Evolutionary conservation across 805 yeast species (phyloP).

Genomic region (Candida methanosorbosa): DNA sequence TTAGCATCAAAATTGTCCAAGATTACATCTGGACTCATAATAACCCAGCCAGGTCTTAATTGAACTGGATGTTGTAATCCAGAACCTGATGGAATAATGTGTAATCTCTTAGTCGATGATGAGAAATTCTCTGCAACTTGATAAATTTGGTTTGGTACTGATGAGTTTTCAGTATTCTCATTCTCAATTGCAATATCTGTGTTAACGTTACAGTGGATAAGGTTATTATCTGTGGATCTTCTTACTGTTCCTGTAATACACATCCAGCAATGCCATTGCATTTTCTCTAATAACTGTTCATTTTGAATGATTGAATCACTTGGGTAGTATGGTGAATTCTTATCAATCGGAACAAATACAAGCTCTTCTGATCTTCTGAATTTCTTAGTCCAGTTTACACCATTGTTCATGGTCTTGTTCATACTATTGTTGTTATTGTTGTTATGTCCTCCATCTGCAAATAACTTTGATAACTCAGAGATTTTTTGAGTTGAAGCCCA

Average conservation of each 20-base stretch:
- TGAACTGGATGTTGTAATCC: constrained; percentile 57
- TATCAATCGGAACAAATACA: constrained; percentile 68
- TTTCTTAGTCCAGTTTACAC: constrained; percentile 36
- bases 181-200: constrained; percentile 78
- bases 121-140: constrained; percentile 84
- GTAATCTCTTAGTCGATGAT: constrained; percentile 71
- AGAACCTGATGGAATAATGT: constrained; percentile 69
- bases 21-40: constrained; percentile 76
- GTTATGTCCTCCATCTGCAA: constrained; percentile 20
- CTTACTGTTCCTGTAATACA: constrained; percentile 92
- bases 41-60: constrained; percentile 84
- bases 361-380: constrained; percentile 88
- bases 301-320: constrained; percentile 34
- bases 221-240: constrained; percentile 71
- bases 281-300: constrained; percentile 49
- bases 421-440: constrained; percentile 30
- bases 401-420: neutral
- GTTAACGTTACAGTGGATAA: constrained; percentile 88
- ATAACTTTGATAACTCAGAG: constrained; percentile 47
- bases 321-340: constrained; percentile 59
- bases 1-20: constrained; percentile 56
- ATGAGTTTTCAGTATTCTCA: constrained; percentile 24
- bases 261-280: constrained; percentile 98
- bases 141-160: constrained; percentile 72
- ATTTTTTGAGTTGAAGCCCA: constrained; percentile 82